Evolutionary conservation across 257 asterid genomes (phyloP).

Genomic region (Lavandula angustifolia): DNA sequence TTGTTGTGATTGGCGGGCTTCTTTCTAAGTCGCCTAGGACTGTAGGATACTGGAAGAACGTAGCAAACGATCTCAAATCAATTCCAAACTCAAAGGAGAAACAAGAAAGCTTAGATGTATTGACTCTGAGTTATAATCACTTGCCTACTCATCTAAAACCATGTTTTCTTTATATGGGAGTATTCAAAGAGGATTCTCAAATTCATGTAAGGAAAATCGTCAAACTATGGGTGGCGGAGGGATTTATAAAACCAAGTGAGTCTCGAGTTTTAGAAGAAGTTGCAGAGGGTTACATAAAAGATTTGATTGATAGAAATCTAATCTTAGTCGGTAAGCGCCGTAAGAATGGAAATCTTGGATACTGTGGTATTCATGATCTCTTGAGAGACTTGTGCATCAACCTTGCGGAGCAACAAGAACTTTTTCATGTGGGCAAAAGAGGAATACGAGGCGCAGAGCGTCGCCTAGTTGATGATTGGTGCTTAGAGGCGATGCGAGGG

Average conservation of each 20-base stretch:
- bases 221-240: neutral
- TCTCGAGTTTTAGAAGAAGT: neutral
- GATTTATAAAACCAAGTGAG: neutral
- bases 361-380: neutral
- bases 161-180: neutral
- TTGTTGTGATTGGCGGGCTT: constrained; percentile 7
- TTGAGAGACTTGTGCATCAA: neutral
- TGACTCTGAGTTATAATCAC: neutral
- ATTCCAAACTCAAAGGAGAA: neutral
- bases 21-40: neutral
- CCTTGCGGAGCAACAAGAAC: neutral
- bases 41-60: neutral
- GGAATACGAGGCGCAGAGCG: neutral
- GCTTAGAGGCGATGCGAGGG: accelerated
- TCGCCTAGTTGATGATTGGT: neutral
- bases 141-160: neutral
- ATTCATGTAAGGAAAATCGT: neutral
- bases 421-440: neutral
- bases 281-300: neutral
- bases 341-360: neutral
- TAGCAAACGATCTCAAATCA: neutral
- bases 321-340: neutral
- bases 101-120: neutral
- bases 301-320: neutral
- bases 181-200: neutral